Evolutionary conservation across 345 rosid genomes (phyloP).

Genomic region (Raphanus sativus): DNA sequence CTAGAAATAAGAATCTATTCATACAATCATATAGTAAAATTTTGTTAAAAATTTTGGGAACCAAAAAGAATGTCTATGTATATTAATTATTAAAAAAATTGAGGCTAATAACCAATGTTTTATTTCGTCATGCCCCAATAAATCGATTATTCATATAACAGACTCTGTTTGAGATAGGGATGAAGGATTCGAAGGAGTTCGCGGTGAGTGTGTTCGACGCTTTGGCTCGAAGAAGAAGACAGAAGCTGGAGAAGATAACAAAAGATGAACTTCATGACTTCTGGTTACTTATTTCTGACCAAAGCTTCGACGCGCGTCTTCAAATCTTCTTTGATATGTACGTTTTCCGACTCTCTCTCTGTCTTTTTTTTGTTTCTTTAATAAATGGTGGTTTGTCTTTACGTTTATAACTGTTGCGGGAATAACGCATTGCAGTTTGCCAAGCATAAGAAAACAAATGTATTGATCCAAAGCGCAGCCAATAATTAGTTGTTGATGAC

Average conservation of each 20-base stretch:
- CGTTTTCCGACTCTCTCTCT: slow-evolving; percentile 1
- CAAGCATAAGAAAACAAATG: slow-evolving; percentile 32
- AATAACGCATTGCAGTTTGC: slow-evolving; percentile 15
- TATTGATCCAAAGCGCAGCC: slow-evolving; percentile 13
- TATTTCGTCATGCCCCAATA: no score
- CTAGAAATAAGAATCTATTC: neutral
- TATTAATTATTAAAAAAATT: neutral
- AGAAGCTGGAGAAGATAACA: slow-evolving; percentile 57
- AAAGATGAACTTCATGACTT: slow-evolving; percentile 82
- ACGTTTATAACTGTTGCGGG: slow-evolving; percentile 29
- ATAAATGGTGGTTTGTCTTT: slow-evolving; percentile 4
- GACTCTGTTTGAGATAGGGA: slow-evolving; percentile 46
- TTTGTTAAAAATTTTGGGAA: no score
- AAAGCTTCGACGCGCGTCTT: slow-evolving; percentile 94
- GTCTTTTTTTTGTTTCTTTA: neutral
- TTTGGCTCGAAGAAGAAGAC: slow-evolving; percentile 61
- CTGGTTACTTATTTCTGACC: slow-evolving; percentile 85
- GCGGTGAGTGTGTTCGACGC: slow-evolving; percentile 83
- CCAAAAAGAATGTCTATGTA: neutral
- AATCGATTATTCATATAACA: no score
- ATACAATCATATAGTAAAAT: no score
- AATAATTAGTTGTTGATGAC: slow-evolving; percentile 14
- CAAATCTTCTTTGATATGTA: slow-evolving; percentile 97
- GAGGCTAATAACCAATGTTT: neutral
- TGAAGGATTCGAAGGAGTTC: slow-evolving; percentile 89